phyloP scores from a whole-genome alignment of 1,284 basidiomycete genomes.

The Xerocomus amazonicus region DNA sequence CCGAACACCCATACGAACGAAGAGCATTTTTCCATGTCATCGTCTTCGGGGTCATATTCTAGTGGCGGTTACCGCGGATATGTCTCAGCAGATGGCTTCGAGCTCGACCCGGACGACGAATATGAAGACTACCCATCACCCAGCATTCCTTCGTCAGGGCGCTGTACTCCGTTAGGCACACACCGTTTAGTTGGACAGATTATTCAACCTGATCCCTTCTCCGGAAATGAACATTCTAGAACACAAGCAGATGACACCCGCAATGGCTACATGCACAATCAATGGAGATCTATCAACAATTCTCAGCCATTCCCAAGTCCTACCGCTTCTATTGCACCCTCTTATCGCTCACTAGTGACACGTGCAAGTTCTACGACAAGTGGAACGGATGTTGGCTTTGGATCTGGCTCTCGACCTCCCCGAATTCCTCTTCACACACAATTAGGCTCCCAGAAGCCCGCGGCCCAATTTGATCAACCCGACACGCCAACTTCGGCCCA shows the following conservation, averaged over 20 bases:
- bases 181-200: conserved; percentile 56
- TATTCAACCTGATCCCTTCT: conserved; percentile 48
- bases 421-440: conserved; percentile 63
- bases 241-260: conserved; percentile 69
- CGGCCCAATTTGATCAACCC: conserved; percentile 47
- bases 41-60: conserved; percentile 36
- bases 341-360: conserved; percentile 43
- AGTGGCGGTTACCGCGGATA: conserved; percentile 52
- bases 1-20: conserved; percentile 41
- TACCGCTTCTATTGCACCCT: conserved; percentile 6
- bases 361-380: conserved; percentile 45
- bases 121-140: conserved; percentile 66
- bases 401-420: conserved; percentile 36
- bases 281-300: conserved; percentile 53
- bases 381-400: conserved; percentile 54
- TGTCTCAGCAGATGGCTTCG: conserved; percentile 63
- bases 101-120: conserved; percentile 66
- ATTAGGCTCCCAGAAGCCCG: conserved; percentile 65
- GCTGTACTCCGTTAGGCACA: conserved; percentile 62
- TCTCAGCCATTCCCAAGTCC: conserved; percentile 29
- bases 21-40: conserved; percentile 34
- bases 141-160: conserved; percentile 54
- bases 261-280: conserved; percentile 59
- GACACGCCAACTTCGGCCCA: conserved; percentile 27
- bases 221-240: conserved; percentile 52